Evolutionary conservation across 1,284 basidiomycete species (phyloP).

Genomic region (Boletus sp.): DNA sequence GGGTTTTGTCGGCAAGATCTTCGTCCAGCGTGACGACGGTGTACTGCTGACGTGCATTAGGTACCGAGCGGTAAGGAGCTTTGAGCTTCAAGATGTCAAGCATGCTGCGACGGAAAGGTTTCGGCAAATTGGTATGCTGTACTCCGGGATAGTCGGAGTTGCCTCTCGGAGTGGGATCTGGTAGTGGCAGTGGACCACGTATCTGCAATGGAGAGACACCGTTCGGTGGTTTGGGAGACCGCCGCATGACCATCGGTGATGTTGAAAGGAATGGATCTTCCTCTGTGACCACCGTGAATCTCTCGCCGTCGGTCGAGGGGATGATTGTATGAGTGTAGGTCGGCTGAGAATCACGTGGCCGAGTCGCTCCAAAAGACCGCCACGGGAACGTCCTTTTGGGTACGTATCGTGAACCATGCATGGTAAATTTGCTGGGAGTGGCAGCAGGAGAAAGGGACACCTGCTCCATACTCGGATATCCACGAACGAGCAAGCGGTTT

Average conservation of each 20-base stretch:
- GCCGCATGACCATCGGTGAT: neutral
- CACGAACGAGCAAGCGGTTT: slow-evolving; percentile 13
- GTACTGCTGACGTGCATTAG: slow-evolving; percentile 1
- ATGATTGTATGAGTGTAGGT: slow-evolving; percentile 15
- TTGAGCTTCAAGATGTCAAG: slow-evolving; percentile 27
- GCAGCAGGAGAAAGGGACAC: slow-evolving; percentile 19
- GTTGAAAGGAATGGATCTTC: slow-evolving; percentile 25
- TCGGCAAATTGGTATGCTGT: slow-evolving; percentile 5
- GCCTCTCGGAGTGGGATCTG: neutral
- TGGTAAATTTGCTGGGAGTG: slow-evolving; percentile 36
- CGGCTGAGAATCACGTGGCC: neutral
- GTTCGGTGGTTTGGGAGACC: neutral
- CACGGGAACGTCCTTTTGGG: slow-evolving; percentile 15
- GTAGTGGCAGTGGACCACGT: neutral
- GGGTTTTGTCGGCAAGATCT: neutral
- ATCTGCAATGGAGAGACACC: slow-evolving; percentile 5
- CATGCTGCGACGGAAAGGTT: slow-evolving; percentile 28
- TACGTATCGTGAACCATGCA: slow-evolving; percentile 30
- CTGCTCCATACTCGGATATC: slow-evolving; percentile 24
- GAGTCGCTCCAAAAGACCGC: slow-evolving; percentile 6
- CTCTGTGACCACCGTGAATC: slow-evolving; percentile 24
- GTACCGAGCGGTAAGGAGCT: slow-evolving; percentile 1
- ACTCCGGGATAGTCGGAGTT: neutral
- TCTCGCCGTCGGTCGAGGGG: slow-evolving; percentile 27
- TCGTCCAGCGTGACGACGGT: neutral